Evolutionary conservation across 371 early-diverging fungal species (phyloP).

Genomic region (Synchytrium microbalum): DNA sequence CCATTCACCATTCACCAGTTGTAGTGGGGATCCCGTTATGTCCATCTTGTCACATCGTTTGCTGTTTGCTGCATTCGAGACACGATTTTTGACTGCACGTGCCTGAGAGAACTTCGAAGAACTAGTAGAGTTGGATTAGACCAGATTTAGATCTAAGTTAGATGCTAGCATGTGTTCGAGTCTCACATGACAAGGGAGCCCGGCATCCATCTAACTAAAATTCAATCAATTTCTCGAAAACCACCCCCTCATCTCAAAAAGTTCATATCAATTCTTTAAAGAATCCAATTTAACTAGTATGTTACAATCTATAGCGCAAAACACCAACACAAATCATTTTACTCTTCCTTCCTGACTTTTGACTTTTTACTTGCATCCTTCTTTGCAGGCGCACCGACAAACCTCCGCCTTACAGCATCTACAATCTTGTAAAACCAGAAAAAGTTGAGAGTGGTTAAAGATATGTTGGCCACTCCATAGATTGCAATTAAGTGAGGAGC

Average conservation of each 20-base stretch:
- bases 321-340: neutral
- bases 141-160: too few relatives aligned
- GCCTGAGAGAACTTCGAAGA: too few relatives aligned
- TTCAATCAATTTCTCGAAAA: too few relatives aligned
- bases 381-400: constrained; percentile 10
- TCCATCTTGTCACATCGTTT: constrained; percentile 49
- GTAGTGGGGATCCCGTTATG: constrained; percentile 52
- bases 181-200: too few relatives aligned
- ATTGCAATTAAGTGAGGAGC: constrained; percentile 45
- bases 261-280: neutral
- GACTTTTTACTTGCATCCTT: neutral
- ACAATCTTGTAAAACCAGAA: constrained; percentile 79
- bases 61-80: too few relatives aligned
- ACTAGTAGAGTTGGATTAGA: too few relatives aligned
- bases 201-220: too few relatives aligned
- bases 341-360: neutral
- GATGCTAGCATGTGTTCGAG: too few relatives aligned
- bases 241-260: neutral
- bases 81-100: too few relatives aligned
- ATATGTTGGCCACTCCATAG: constrained; percentile 54
- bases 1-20: constrained; percentile 80
- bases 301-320: neutral
- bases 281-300: neutral
- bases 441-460: constrained; percentile 60
- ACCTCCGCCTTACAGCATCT: constrained; percentile 21